Evolutionary conservation across 768 basidiomycete species (phyloP).

Genomic region (Lactarius sp.): DNA sequence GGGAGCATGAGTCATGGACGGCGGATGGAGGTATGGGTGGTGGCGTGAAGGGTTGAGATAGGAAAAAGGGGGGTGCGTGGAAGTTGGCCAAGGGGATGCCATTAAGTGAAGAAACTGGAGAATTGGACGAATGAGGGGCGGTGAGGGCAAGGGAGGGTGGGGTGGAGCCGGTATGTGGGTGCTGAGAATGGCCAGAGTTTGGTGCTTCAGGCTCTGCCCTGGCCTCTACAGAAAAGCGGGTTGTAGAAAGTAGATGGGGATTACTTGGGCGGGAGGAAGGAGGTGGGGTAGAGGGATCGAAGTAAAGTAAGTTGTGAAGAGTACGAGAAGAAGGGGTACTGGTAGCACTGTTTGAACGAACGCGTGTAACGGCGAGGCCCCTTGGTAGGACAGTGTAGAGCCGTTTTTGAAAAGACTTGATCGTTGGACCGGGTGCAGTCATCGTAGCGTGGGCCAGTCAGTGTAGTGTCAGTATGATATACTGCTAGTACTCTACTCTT

Average conservation of each 20-base stretch:
- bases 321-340: conserved; percentile 35
- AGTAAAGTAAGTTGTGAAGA: conserved; percentile 42
- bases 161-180: conserved; percentile 31
- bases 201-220: conserved; percentile 41
- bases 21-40: conserved; percentile 21
- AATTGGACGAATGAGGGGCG: conserved; percentile 36
- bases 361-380: conserved; percentile 33
- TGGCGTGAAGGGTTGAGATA: conserved; percentile 29
- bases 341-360: conserved; percentile 41
- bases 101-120: conserved; percentile 30
- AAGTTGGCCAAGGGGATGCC: conserved; percentile 37
- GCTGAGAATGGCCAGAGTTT: conserved; percentile 31
- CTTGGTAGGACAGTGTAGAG: conserved; percentile 43
- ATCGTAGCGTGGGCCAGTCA: conserved; percentile 24
- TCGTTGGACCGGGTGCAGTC: conserved; percentile 38
- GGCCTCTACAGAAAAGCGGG: conserved; percentile 44
- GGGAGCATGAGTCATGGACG: conserved; percentile 21
- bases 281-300: conserved; percentile 37
- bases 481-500: too few species aligned
- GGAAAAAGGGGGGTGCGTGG: conserved; percentile 36
- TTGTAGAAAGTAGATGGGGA: conserved; percentile 37
- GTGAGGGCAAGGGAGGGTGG: conserved; percentile 43
- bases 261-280: conserved; percentile 39
- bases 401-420: conserved; percentile 50
- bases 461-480: too few species aligned